These are phyloP conservation scores for Mortierella sp. DNA, from an alignment of 371 early-diverging fungal species.

Conservation along the genomic window DNA sequence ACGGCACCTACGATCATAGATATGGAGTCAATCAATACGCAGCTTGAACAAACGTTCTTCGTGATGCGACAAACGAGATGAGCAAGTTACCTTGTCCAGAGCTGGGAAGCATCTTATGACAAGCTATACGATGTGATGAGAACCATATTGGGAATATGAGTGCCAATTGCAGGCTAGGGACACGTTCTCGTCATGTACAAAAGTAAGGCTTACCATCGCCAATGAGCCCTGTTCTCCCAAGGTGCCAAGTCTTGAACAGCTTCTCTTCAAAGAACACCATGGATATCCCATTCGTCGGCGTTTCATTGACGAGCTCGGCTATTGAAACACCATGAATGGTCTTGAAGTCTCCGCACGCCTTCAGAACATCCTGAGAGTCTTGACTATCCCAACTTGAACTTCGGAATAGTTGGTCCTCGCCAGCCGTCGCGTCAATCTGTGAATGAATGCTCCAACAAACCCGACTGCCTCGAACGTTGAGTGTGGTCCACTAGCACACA, in stretches of 20 bases:
- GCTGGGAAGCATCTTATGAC: slow-evolving; percentile 5
- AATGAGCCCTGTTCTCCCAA: slow-evolving; percentile 21
- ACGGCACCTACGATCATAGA: slow-evolving; percentile 13
- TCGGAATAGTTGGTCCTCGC: neutral
- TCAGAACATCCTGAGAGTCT: slow-evolving; percentile 3
- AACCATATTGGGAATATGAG: too few species aligned
- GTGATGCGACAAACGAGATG: too few species aligned
- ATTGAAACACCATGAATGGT: slow-evolving; percentile 3
- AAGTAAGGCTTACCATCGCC: slow-evolving; percentile 19
- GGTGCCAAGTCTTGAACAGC: slow-evolving; percentile 20
- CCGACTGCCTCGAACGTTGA: slow-evolving; percentile 1
- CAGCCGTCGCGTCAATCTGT: neutral
- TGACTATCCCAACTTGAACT: slow-evolving; percentile 12
- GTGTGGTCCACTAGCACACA: slow-evolving; percentile 6
- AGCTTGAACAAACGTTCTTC: too few species aligned
- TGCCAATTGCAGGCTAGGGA: too few species aligned
- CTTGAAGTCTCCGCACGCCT: neutral
- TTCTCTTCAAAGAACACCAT: slow-evolving; percentile 27
- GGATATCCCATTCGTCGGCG: slow-evolving; percentile 5
- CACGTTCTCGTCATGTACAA: too few species aligned
- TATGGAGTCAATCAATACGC: too few species aligned
- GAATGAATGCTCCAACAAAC: slow-evolving; percentile 5
- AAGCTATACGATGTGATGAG: too few species aligned
- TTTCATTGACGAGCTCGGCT: slow-evolving; percentile 10
- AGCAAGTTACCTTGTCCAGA: slow-evolving; percentile 8